phyloP scores from a whole-genome alignment of 2,329 filamentous ascomycete species.

The Fusarium robinianum region DNA sequence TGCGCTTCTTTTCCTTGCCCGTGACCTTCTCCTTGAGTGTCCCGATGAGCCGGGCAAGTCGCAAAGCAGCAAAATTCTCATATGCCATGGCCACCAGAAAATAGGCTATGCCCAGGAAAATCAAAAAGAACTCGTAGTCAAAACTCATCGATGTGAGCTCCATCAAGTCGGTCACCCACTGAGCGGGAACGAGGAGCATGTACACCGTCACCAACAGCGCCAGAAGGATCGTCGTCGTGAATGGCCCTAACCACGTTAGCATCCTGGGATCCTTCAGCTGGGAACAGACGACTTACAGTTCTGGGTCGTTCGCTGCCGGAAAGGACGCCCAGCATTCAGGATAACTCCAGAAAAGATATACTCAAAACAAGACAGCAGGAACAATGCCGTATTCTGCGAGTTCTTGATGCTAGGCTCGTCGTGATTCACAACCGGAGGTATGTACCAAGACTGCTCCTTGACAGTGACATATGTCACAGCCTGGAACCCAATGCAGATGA shows the following conservation, averaged over 20 bases:
- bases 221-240: slow-evolving; percentile 74
- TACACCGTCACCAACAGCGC: slow-evolving; percentile 72
- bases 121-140: slow-evolving; percentile 73
- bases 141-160: slow-evolving; percentile 78
- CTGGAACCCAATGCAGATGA: slow-evolving; percentile 78
- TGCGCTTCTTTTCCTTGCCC: slow-evolving; percentile 73
- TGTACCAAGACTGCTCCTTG: slow-evolving; percentile 81
- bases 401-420: slow-evolving; percentile 87
- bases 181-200: slow-evolving; percentile 77
- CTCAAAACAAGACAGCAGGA: slow-evolving; percentile 89
- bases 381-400: slow-evolving; percentile 90
- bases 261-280: too few species aligned
- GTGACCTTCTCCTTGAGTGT: slow-evolving; percentile 60
- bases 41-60: slow-evolving; percentile 70
- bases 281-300: slow-evolving; percentile 86
- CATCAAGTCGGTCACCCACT: slow-evolving; percentile 75
- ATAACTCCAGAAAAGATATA: slow-evolving; percentile 92
- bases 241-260: slow-evolving; percentile 64
- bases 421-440: slow-evolving; percentile 75
- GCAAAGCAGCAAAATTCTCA: slow-evolving; percentile 73
- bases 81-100: slow-evolving; percentile 71
- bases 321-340: slow-evolving; percentile 88
- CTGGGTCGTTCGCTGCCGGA: slow-evolving; percentile 75
- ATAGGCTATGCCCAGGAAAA: slow-evolving; percentile 71
- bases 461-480: slow-evolving; percentile 74